Evolutionary conservation across 495 filamentous ascomycete genomes (phyloP).

Genomic region (Aspergillus carlsbadensis): DNA sequence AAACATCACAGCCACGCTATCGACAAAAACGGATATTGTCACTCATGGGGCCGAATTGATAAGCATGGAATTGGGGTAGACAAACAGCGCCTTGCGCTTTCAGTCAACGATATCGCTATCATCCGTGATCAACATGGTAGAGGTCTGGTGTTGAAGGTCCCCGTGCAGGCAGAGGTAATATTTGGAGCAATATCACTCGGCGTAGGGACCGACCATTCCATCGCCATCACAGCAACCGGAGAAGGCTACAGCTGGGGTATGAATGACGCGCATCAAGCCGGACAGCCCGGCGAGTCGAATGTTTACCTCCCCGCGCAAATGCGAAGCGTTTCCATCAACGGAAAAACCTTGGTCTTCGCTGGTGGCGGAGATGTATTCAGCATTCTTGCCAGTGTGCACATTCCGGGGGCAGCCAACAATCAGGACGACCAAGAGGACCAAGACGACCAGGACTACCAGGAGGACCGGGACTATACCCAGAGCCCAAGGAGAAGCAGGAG

Average conservation of each 20-base stretch:
- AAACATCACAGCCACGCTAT: conserved; percentile 17
- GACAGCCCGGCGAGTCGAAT: conserved; percentile 5
- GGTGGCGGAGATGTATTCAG: conserved; percentile 11
- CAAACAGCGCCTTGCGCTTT: not conserved
- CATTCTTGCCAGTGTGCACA: conserved; percentile 6
- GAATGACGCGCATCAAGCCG: conserved; percentile 9
- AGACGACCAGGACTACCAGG: too few relatives aligned
- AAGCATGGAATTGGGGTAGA: conserved; percentile 14
- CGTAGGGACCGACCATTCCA: conserved; percentile 11
- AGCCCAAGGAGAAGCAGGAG: too few relatives aligned
- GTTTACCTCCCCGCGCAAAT: conserved; percentile 5
- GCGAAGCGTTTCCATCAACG: conserved; percentile 1
- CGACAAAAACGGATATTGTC: not conserved
- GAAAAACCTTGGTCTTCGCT: conserved; percentile 8
- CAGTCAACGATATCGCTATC: too few relatives aligned
- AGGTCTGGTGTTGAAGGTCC: conserved; percentile 11
- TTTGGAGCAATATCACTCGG: not conserved
- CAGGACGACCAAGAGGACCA: too few relatives aligned
- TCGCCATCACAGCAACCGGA: conserved; percentile 11
- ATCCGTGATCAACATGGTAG: too few relatives aligned
- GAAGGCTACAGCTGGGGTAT: conserved; percentile 18
- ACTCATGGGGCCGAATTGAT: conserved; percentile 18
- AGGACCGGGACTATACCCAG: too few relatives aligned
- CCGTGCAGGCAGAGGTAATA: not conserved
- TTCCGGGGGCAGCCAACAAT: too few relatives aligned